Conservation (phyloP, 2,329 filamentous ascomycete species). For the Cordyceps farinosa region DNA sequence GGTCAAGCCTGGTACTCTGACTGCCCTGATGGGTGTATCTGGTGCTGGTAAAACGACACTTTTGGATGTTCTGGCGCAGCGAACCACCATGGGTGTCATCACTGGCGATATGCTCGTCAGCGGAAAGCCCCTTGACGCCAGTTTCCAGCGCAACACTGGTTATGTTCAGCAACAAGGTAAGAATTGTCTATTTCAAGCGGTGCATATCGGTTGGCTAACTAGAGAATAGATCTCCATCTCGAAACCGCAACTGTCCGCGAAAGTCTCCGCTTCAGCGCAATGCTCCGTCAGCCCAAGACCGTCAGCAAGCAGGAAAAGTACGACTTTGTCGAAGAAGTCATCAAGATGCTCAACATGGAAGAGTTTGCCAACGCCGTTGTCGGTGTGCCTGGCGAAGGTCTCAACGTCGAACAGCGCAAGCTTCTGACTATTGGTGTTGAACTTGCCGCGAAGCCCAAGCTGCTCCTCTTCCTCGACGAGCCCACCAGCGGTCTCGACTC, state of each 20-base stretch:
- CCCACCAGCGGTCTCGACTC: slow-evolving; percentile 60
- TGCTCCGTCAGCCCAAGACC: slow-evolving; percentile 52
- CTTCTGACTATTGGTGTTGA: slow-evolving; percentile 60
- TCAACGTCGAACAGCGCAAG: slow-evolving; percentile 61
- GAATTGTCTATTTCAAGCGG: not conserved
- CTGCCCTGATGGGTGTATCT: slow-evolving; percentile 67
- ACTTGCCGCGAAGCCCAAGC: slow-evolving; percentile 52
- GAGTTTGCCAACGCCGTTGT: slow-evolving; percentile 65
- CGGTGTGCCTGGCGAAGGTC: slow-evolving; percentile 57
- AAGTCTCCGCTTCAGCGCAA: slow-evolving; percentile 52
- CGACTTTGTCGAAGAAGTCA: slow-evolving; percentile 60
- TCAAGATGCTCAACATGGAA: slow-evolving; percentile 63
- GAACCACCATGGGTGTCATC: slow-evolving; percentile 59
- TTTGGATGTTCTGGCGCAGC: slow-evolving; percentile 40
- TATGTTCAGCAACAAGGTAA: slow-evolving; percentile 64
- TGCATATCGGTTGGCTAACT: slow-evolving; percentile 11
- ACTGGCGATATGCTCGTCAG: slow-evolving; percentile 66
- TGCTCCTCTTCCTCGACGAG: slow-evolving; percentile 61
- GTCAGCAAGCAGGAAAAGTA: slow-evolving; percentile 56
- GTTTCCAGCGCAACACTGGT: slow-evolving; percentile 62
- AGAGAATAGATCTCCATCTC: slow-evolving; percentile 48
- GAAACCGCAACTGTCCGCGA: slow-evolving; percentile 54
- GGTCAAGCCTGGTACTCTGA: slow-evolving; percentile 86
- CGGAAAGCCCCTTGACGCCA: slow-evolving; percentile 51
- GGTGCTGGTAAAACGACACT: slow-evolving; percentile 44